These are phyloP conservation scores for Aspergillus hancockii DNA, from an alignment of 495 filamentous ascomycete species.

Conservation along the genomic window DNA sequence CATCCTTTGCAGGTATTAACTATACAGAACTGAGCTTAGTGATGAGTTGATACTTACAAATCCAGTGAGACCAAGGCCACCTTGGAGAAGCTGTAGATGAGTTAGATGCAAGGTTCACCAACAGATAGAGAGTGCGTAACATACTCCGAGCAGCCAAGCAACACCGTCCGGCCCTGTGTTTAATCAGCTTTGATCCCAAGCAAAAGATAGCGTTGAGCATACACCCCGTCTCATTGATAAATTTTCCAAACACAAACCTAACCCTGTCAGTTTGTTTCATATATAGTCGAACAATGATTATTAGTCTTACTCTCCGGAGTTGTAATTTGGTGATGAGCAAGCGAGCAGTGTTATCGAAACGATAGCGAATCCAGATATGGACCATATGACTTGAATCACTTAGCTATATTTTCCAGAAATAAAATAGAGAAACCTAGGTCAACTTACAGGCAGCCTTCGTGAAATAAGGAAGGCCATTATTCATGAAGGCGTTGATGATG, in stretches of 20 bases:
- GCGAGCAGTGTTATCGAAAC: conserved; percentile 68
- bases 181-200: conserved; percentile 14
- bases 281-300: conserved; percentile 38
- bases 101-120: conserved; percentile 22
- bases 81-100: conserved; percentile 51
- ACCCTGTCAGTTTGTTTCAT: conserved; percentile 36
- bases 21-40: background rate
- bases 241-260: conserved; percentile 61
- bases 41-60: conserved; percentile 40
- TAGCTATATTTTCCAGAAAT: conserved; percentile 3
- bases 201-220: conserved; percentile 13
- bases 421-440: background rate
- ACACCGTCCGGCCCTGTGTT: conserved; percentile 59
- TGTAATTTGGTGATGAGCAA: conserved; percentile 61
- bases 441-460: conserved; percentile 56
- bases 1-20: conserved; percentile 41
- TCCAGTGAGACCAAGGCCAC: conserved; percentile 61
- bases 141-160: conserved; percentile 62
- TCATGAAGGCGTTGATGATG: conserved; percentile 67
- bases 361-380: conserved; percentile 63
- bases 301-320: conserved; percentile 56
- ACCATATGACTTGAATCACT: conserved; percentile 57
- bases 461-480: conserved; percentile 60
- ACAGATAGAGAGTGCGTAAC: conserved; percentile 6
- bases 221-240: conserved; percentile 61